Evolutionary conservation across 2,329 filamentous ascomycete species (phyloP).

Genomic region (Gnomoniopsis smithogilvyi): DNA sequence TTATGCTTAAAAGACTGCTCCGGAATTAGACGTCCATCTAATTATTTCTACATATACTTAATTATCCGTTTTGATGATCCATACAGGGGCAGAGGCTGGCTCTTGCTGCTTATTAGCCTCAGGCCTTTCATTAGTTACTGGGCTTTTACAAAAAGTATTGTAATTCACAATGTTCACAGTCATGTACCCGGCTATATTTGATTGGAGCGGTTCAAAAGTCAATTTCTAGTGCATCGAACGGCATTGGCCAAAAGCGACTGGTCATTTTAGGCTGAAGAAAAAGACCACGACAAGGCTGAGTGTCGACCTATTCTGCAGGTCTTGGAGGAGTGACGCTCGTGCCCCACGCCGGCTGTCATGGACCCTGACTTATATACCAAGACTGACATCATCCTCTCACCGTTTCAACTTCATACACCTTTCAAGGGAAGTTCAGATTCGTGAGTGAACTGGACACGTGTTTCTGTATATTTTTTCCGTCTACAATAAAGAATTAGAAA

Average conservation of each 20-base stretch:
- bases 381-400: background rate
- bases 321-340: background rate
- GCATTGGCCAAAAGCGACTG: conserved; percentile 4
- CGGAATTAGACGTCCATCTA: no score
- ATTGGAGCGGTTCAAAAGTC: conserved; percentile 17
- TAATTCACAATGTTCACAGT: no score
- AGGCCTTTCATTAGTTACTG: no score
- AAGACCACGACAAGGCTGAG: conserved; percentile 15
- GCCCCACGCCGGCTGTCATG: background rate
- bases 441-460: background rate
- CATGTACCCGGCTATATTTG: no score
- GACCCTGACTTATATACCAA: background rate
- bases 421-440: background rate
- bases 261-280: conserved; percentile 11
- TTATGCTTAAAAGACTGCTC: no score
- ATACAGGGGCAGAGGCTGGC: no score
- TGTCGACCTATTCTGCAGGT: conserved; percentile 9
- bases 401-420: background rate
- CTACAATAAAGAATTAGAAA: background rate
- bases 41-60: no score
- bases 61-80: no score
- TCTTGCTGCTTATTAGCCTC: no score
- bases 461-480: background rate
- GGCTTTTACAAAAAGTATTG: no score
- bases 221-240: conserved; percentile 2